Evolutionary conservation across 2,329 filamentous ascomycete species (phyloP), one percentile per base, ranked within the genome.

Genomic region (Verticillium longisporum): DNA sequence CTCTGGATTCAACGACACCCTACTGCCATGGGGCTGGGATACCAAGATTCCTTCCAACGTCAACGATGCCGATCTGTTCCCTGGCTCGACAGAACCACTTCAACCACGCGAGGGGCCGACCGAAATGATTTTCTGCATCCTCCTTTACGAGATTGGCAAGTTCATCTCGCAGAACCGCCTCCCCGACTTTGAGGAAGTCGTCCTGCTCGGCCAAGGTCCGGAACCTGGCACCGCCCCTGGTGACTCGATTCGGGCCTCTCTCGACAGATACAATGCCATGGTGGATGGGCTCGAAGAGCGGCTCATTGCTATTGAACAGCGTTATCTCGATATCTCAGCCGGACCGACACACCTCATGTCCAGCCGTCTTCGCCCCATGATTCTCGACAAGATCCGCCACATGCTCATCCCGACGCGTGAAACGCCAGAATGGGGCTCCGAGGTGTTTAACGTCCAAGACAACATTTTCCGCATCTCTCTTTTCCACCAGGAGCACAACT

Each of bases 71-170:
- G 84, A 87, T 63, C 73, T 88, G 0, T 81, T 80, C 61, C 83
- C 82, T 1, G 76, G 76, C 2, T 82, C 83, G 37, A 78, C 76
- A 7, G 78, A 83, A 60, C 78, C 81, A 0, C 70, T 85, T 1
- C 75, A 78, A 54, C 74, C 81, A 13, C 79, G 79, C 21, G 81
- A 85, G 1, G 83, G 83, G 0, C 83, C 84, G 2, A 87, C 84
- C 0, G 84, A 87, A 63, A 87, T 87, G 84, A 80, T 82, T 1
- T 84, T 85, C 63, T 78, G 78, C 63, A 66, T 86, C 36, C 71
- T 85, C 10, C 72, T 76, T 4, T 81, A 79, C 70, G 79, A 80
- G 56, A 73, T 86, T 3, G 78, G 77, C 54, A 77, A 76, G 37
- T 80, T 83, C 62, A 73, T 85, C 61, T 70, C 81, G 21, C 74